These are phyloP conservation scores for Aulographum hederae DNA, from an alignment of 2,329 filamentous ascomycete genomes.

Conservation along the genomic window DNA sequence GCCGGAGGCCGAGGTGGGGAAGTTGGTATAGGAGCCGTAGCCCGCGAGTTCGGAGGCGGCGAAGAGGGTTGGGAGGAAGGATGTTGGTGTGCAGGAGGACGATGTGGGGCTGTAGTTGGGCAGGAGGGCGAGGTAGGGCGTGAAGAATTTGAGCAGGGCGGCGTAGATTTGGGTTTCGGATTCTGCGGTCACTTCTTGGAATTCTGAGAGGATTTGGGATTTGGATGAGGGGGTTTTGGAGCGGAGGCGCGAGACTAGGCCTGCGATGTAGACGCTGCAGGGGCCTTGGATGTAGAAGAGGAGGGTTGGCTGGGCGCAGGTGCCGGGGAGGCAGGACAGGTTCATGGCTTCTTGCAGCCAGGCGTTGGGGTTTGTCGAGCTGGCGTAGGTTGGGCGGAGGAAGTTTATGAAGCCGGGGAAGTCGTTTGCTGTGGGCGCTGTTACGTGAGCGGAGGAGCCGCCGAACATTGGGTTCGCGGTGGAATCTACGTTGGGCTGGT, in stretches of 20 bases:
- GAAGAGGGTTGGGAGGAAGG: constrained; percentile 58
- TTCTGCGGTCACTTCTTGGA: too few relatives aligned
- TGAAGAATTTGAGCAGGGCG: constrained; percentile 48
- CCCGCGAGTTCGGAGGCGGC: constrained; percentile 62
- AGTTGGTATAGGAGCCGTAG: constrained; percentile 70
- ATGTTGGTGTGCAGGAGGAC: constrained; percentile 41
- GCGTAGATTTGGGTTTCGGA: constrained; percentile 17
- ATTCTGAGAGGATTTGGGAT: constrained; percentile 16
- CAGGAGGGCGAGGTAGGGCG: constrained; percentile 59
- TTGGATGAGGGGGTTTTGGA: constrained; percentile 10
- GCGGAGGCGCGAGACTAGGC: constrained; percentile 7
- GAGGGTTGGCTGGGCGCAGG: constrained; percentile 55
- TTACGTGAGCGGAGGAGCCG: neutral
- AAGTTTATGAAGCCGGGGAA: constrained; percentile 58
- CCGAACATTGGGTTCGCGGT: constrained; percentile 3
- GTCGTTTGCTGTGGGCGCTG: constrained; percentile 11
- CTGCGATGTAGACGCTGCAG: constrained; percentile 36
- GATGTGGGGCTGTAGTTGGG: constrained; percentile 42
- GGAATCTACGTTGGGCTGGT: constrained; percentile 8
- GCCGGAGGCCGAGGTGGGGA: constrained; percentile 35
- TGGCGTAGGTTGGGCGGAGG: constrained; percentile 50
- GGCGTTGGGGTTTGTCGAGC: constrained; percentile 37
- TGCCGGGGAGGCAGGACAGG: constrained; percentile 43
- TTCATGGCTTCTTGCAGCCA: constrained; percentile 70
- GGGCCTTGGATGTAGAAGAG: constrained; percentile 64